Evolutionary conservation across 495 filamentous ascomycete species (phyloP).

Genomic region (Penicillium waksmanii): DNA sequence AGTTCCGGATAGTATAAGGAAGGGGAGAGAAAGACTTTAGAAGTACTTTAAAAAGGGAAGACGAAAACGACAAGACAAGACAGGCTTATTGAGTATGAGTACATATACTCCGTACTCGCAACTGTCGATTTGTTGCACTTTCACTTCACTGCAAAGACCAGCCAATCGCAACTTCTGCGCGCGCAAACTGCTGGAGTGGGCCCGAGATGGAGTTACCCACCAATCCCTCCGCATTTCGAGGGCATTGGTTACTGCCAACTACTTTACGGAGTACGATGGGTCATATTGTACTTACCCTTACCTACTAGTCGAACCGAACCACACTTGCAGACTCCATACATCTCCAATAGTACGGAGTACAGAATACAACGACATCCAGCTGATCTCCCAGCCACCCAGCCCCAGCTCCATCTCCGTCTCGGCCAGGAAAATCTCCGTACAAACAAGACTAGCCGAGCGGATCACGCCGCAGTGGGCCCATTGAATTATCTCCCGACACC

Average conservation of each 20-base stretch:
- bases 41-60: too few relatives aligned
- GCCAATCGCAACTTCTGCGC: background rate
- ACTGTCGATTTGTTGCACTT: too few relatives aligned
- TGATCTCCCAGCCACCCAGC: background rate
- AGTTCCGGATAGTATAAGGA: too few relatives aligned
- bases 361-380: background rate
- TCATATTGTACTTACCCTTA: background rate
- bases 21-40: too few relatives aligned
- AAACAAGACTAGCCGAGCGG: conserved; percentile 17
- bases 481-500: conserved; percentile 13
- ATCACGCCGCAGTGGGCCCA: conserved; percentile 12
- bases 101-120: background rate
- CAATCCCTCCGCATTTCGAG: conserved; percentile 19
- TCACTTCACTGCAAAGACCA: background rate
- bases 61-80: too few relatives aligned
- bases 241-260: conserved; percentile 10
- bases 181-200: conserved; percentile 7
- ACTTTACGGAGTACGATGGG: background rate
- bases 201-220: conserved; percentile 16
- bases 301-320: too few relatives aligned
- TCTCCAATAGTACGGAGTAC: background rate
- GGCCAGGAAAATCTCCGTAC: background rate
- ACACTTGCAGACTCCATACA: background rate
- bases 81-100: too few relatives aligned
- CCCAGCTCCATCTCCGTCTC: too few relatives aligned